Conservation (phyloP, 2,329 filamentous ascomycete species). For the Claviceps africana region DNA sequence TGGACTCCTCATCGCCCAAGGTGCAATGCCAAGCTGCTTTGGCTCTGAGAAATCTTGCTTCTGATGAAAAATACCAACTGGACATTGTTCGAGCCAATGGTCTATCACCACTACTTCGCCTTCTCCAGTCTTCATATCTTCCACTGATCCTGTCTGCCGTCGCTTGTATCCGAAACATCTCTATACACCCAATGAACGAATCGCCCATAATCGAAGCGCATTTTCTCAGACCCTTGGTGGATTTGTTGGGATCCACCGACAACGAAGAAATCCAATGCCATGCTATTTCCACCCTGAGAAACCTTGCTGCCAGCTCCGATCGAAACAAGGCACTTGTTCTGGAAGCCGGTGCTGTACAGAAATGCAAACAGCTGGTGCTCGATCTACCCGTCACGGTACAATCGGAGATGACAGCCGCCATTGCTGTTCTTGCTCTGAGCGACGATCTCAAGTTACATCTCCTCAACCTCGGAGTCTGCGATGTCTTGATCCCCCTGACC, state of each 20-base stretch:
- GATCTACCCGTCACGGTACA: slow-evolving; percentile 89
- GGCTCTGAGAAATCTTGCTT: slow-evolving; percentile 85
- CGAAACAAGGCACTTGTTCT: slow-evolving; percentile 96
- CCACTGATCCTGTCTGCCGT: slow-evolving; percentile 93
- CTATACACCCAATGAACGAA: slow-evolving; percentile 93
- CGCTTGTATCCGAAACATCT: slow-evolving; percentile 97
- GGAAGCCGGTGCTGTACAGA: slow-evolving; percentile 91
- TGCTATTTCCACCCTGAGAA: slow-evolving; percentile 90
- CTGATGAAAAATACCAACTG: slow-evolving; percentile 96
- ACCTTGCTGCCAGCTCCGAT: slow-evolving; percentile 91
- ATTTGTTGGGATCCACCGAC: slow-evolving; percentile 85
- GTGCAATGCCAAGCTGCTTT: slow-evolving; percentile 96
- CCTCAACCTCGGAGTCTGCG: slow-evolving; percentile 83
- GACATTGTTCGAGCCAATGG: slow-evolving; percentile 89
- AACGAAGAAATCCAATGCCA: slow-evolving; percentile 99
- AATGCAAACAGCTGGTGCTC: slow-evolving; percentile 93
- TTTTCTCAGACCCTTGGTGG: slow-evolving; percentile 85
- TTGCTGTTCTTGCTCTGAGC: slow-evolving; percentile 86
- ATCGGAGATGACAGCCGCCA: slow-evolving; percentile 98
- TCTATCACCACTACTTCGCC: slow-evolving; percentile 68
- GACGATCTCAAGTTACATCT: slow-evolving; percentile 91
- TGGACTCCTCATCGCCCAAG: slow-evolving; percentile 95
- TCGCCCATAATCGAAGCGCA: slow-evolving; percentile 97
- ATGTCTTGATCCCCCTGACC: slow-evolving; percentile 88
- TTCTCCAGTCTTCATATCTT: slow-evolving; percentile 89